These are phyloP conservation scores for Haplosporangium sp. DNA, from an alignment of 371 early-diverging fungal genomes.

Conservation along the genomic window DNA sequence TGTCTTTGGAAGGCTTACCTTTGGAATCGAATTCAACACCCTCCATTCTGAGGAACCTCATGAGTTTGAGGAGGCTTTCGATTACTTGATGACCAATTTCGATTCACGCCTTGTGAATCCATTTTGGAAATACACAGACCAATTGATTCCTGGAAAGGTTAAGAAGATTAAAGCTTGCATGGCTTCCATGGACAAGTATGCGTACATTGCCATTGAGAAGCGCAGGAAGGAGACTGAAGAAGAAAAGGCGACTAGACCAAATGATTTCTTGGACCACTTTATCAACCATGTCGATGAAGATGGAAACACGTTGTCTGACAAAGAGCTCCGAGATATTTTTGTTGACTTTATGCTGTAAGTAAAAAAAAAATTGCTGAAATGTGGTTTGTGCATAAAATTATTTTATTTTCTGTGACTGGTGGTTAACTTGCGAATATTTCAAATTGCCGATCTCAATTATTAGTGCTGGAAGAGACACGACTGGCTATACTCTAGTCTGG, in stretches of 20 bases:
- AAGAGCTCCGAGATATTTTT: conserved; percentile 50
- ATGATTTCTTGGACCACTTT: conserved; percentile 70
- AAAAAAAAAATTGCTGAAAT: background rate
- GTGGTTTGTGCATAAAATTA: background rate
- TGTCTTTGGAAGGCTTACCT: conserved; percentile 47
- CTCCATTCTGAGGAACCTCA: conserved; percentile 25
- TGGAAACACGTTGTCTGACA: conserved; percentile 60
- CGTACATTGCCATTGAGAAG: conserved; percentile 57
- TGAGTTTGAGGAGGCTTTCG: conserved; percentile 51
- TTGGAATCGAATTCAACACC: conserved; percentile 38
- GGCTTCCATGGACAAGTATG: conserved; percentile 61
- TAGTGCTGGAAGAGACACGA: conserved; percentile 63
- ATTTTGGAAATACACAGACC: conserved; percentile 42
- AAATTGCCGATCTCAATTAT: no score
- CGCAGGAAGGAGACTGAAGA: conserved; percentile 58
- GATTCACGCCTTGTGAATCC: conserved; percentile 37
- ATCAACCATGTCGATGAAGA: conserved; percentile 65
- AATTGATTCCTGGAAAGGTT: conserved; percentile 25
- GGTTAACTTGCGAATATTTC: no score
- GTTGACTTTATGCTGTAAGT: conserved; percentile 47
- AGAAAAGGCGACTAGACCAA: conserved; percentile 47
- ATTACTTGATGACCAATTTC: conserved; percentile 35
- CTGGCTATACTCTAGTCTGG: conserved; percentile 58
- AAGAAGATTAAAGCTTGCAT: conserved; percentile 24
- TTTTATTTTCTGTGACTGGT: background rate